Base-by-base conservation (phyloP, 2,329 filamentous ascomycete genomes). In the Aotearoamyces nothofagi region DNA sequence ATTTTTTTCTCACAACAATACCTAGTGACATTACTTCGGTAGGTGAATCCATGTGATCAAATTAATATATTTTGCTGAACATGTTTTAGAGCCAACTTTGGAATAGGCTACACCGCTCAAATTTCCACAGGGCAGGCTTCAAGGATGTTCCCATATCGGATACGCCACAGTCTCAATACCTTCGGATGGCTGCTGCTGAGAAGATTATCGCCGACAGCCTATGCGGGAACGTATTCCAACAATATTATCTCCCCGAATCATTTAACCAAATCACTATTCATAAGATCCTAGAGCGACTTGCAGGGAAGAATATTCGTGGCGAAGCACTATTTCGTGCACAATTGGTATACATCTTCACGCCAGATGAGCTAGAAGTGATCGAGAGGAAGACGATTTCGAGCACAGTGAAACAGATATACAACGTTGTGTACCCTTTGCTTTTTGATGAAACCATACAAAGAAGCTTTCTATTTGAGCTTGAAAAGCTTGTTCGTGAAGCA, bases 141-240 rank as follows among this genome's bases (percentile, higher is more conserved):
- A 29, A 28, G 22, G 29, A 11, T 14, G 19, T 22, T 9, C 30
- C 30, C 5, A n/a, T 32, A 22, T 32, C 30, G 3, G 22, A 29
- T 19, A 27, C 25, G 2, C 10, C 24, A 11, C 17, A 19, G 14
- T 32, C 30, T 29, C 30, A 32, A 24, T 32, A 22, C 20, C 14
- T 32, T 9, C n/a, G 30, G 3, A 32, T 29, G 26, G 30, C 30
- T 11, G 30, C 26, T 9, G 30, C 30, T n/a, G 25, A 32, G 26
- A 32, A 32, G 22, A 28, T 32, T 16, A 29, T 32, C 17, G 30
- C 30, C 4, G 17, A 29, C 5, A 28, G 24, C 17, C 15, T 32
- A 24, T 32, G 25, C 19, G 22, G 16, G n/a, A 29, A 29, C 14
- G 29, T 32, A 10, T 32, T 32, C 14, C 25, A 20, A 13, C 30